Percentiles rank a stretch among this genome's conserved stretches.
These are phyloP conservation scores for Cladosporium colombiae DNA, from an alignment of 2,329 filamentous ascomycete genomes.

Conservation along the genomic window DNA sequence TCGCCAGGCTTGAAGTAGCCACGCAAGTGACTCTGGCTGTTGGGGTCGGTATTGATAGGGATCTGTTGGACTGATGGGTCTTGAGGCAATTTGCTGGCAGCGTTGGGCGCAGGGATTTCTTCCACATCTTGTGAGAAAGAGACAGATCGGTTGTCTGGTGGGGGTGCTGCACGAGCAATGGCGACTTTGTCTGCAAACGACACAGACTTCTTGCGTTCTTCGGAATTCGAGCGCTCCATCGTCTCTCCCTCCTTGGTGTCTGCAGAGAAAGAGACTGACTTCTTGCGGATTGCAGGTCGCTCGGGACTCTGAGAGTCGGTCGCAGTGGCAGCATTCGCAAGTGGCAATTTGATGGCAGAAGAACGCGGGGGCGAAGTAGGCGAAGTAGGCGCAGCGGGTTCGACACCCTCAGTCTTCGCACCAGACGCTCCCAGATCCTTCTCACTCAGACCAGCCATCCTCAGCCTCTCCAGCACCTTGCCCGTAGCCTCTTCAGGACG, in stretches of 20 bases:
- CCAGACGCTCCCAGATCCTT: conserved; percentile 20
- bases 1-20: conserved; percentile 38
- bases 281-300: conserved; percentile 40
- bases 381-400: conserved; percentile 4
- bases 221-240: conserved; percentile 29
- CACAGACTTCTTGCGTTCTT: conserved; percentile 38
- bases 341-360: conserved; percentile 12
- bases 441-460: conserved; percentile 69
- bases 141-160: conserved; percentile 36
- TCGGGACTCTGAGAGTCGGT: conserved; percentile 20
- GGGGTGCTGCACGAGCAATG: conserved; percentile 36
- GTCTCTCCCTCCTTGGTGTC: conserved; percentile 56
- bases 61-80: background rate
- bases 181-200: conserved; percentile 40
- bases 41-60: conserved; percentile 18
- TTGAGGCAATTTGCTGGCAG: background rate
- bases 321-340: background rate
- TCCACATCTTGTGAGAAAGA: conserved; percentile 36
- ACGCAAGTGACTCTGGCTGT: conserved; percentile 32
- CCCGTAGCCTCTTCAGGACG: conserved; percentile 67
- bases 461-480: conserved; percentile 69
- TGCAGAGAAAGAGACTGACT: conserved; percentile 64
- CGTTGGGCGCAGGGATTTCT: conserved; percentile 32
- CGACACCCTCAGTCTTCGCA: background rate
- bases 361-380: background rate